phyloP scores from a whole-genome alignment of 2,329 filamentous ascomycete species.

The Tricladium varicosporioides region DNA sequence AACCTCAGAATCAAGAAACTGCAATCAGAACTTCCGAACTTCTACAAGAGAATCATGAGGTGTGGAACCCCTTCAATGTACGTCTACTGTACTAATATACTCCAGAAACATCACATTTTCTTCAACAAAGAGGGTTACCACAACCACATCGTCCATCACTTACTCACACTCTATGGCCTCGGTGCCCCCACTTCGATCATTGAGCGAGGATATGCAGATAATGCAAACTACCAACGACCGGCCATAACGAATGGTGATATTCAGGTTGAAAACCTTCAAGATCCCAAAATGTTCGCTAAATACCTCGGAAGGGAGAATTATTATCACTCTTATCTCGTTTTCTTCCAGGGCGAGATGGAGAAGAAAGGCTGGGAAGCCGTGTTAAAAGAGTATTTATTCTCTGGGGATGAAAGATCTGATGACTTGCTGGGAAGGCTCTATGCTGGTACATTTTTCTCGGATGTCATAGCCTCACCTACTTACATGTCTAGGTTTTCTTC shows the following conservation, averaged over 20 bases:
- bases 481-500: conserved; percentile 56
- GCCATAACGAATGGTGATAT: conserved; percentile 27
- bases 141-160: conserved; percentile 78
- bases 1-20: conserved; percentile 53
- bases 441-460: conserved; percentile 45
- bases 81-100: too few species aligned
- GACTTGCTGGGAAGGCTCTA: conserved; percentile 69
- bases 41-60: conserved; percentile 72
- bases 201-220: conserved; percentile 61
- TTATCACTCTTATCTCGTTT: conserved; percentile 74
- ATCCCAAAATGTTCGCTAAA: conserved; percentile 53
- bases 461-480: not conserved
- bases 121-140: conserved; percentile 77
- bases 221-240: conserved; percentile 64
- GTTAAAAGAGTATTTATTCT: conserved; percentile 67
- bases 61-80: conserved; percentile 23
- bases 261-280: conserved; percentile 41
- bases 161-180: conserved; percentile 75
- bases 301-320: conserved; percentile 62
- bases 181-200: conserved; percentile 62
- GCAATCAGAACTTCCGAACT: conserved; percentile 64
- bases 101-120: conserved; percentile 71
- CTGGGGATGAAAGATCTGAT: conserved; percentile 60
- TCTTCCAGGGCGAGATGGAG: conserved; percentile 74
- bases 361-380: conserved; percentile 58